Evolutionary conservation across 176 grass and related monocot species (phyloP).

Genomic region (Areca catechu): DNA sequence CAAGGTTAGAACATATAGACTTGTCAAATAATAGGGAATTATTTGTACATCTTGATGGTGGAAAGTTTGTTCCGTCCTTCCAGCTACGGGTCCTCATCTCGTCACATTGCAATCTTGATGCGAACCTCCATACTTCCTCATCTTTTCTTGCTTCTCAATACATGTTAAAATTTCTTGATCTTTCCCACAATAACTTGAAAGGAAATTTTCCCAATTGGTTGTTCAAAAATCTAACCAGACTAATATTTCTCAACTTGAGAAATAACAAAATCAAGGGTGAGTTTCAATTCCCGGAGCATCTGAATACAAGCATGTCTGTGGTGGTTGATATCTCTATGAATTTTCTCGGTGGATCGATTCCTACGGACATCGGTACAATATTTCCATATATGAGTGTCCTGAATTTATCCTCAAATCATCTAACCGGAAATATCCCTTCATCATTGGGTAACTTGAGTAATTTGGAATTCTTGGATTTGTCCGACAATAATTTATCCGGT

Average conservation of each 20-base stretch:
- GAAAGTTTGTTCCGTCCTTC: constrained; percentile 15
- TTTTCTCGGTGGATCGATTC: not conserved
- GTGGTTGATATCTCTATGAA: not conserved
- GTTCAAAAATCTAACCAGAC: constrained; percentile 12
- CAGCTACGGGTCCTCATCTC: constrained; percentile 12
- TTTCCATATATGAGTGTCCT: not conserved
- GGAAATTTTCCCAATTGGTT: constrained; percentile 26
- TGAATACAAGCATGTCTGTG: not conserved
- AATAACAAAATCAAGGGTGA: constrained; percentile 20
- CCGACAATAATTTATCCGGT: constrained; percentile 21
- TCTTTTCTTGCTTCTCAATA: constrained; percentile 17
- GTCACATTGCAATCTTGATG: constrained; percentile 24
- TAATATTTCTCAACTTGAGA: constrained; percentile 1
- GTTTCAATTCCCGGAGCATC: not conserved
- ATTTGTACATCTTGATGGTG: not conserved
- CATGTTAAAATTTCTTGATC: constrained; percentile 10
- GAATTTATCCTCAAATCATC: constrained; percentile 11
- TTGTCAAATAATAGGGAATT: constrained; percentile 16
- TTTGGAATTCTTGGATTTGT: not conserved
- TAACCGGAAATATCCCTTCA: constrained; percentile 17
- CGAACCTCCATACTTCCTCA: not conserved
- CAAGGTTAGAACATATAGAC: constrained; percentile 4
- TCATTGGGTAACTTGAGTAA: not conserved
- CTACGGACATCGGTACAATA: constrained; percentile 8
- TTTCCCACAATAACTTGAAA: constrained; percentile 8